A percentile compares a stretch with the other conserved stretches of the same genome.
Evolutionary conservation across 192 early-diverging fungal genomes (phyloP).

Genomic region (Linnemannia hyalina): DNA sequence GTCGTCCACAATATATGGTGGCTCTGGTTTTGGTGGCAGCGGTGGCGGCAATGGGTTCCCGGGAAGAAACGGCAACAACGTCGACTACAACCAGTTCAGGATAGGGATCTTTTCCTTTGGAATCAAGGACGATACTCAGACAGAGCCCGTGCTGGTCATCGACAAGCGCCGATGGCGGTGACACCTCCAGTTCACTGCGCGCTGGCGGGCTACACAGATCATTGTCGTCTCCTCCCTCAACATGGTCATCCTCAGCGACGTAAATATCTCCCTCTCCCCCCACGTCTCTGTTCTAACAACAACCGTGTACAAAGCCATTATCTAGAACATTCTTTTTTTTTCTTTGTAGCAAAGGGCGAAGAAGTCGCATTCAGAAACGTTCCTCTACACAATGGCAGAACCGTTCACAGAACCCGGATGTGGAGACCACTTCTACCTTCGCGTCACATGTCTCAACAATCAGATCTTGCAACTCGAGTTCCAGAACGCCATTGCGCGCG

Average conservation of each 20-base stretch:
- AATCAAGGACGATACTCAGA: neutral
- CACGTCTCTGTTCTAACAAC: neutral
- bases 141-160: neutral
- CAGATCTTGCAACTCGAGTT: neutral
- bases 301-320: neutral
- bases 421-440: neutral
- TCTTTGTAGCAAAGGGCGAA: neutral
- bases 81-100: conserved; percentile 9
- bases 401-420: neutral
- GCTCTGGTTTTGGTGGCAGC: neutral
- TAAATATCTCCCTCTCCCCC: neutral
- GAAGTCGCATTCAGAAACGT: neutral
- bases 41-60: neutral
- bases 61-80: neutral
- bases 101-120: conserved; percentile 18
- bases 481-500: conserved; percentile 5
- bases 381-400: neutral
- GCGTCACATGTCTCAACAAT: neutral
- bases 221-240: conserved; percentile 4
- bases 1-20: neutral
- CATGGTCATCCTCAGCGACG: conserved; percentile 8
- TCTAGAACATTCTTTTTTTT: no score
- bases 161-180: neutral
- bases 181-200: neutral
- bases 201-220: neutral